phyloP scores from a whole-genome alignment of 2,329 filamentous ascomycete genomes.

The Curvularia spicifera region DNA sequence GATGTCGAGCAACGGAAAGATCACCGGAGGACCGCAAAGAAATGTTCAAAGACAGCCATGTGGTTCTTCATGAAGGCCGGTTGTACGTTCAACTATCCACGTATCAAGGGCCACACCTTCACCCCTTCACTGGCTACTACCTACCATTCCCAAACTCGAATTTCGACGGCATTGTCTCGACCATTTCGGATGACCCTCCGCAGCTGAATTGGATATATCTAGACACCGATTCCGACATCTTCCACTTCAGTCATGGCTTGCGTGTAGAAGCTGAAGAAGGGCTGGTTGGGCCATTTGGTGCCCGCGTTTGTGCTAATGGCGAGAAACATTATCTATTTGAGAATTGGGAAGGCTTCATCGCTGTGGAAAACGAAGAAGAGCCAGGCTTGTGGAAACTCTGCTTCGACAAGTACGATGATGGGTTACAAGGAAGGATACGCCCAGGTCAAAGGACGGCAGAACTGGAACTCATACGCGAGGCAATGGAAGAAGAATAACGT shows the following conservation, averaged over 20 bases:
- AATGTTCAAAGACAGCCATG: constrained; percentile 21
- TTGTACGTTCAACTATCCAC: constrained; percentile 30
- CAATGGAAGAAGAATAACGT: constrained; percentile 12
- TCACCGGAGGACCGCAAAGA: constrained; percentile 28
- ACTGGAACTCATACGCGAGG: constrained; percentile 25
- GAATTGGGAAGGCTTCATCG: constrained; percentile 62
- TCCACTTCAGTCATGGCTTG: constrained; percentile 54
- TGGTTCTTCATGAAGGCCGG: constrained; percentile 26
- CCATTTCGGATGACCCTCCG: constrained; percentile 60
- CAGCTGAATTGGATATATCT: constrained; percentile 73
- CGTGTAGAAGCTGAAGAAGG: constrained; percentile 66
- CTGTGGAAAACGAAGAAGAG: constrained; percentile 57
- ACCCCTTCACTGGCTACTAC: constrained; percentile 58
- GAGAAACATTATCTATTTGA: constrained; percentile 62
- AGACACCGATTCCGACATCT: constrained; percentile 60
- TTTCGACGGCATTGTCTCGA: constrained; percentile 55
- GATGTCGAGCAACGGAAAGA: constrained; percentile 23
- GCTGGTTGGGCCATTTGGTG: constrained; percentile 48
- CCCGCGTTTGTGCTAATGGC: constrained; percentile 76
- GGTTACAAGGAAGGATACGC: constrained; percentile 46
- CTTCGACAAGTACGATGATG: constrained; percentile 54
- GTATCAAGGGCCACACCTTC: constrained; percentile 30
- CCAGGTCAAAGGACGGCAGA: constrained; percentile 26
- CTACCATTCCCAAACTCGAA: constrained; percentile 56
- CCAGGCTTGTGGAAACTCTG: constrained; percentile 60